These are phyloP conservation scores for Vanilla planifolia DNA, from an alignment of 106 monocot genomes.

Conservation along the genomic window DNA sequence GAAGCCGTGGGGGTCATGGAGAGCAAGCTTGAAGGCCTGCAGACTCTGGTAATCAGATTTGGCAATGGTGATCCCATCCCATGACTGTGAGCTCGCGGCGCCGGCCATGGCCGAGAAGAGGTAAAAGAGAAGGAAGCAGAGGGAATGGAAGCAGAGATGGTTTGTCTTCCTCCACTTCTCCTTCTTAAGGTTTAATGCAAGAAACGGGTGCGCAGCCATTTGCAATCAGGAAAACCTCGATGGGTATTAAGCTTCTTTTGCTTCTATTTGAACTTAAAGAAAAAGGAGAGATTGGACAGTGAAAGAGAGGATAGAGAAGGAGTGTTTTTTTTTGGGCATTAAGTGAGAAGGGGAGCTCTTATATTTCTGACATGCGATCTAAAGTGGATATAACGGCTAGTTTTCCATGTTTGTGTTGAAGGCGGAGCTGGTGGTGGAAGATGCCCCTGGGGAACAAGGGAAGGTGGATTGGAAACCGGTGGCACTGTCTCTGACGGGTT, in stretches of 20 bases:
- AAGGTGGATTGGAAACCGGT: background rate
- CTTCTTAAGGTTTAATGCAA: background rate
- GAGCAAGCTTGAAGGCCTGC: slow-evolving; percentile 55
- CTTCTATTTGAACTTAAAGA: background rate
- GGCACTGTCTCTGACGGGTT: background rate
- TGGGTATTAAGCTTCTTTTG: background rate
- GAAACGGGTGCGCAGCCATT: background rate
- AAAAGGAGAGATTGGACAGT: background rate
- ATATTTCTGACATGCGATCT: background rate
- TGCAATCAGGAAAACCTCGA: background rate
- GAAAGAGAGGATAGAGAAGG: background rate
- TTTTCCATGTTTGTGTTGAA: slow-evolving; percentile 5
- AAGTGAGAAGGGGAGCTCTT: too few relatives aligned
- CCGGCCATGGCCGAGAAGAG: background rate
- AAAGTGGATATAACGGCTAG: slow-evolving; percentile 4
- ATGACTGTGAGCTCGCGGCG: slow-evolving; percentile 1
- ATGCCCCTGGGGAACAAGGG: background rate
- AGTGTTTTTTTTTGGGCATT: too few relatives aligned
- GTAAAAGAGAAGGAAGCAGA: slow-evolving; percentile 7
- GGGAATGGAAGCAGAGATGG: background rate
- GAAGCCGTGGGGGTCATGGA: slow-evolving; percentile 48
- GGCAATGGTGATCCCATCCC: slow-evolving; percentile 68
- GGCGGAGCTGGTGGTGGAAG: background rate
- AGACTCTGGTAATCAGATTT: slow-evolving; percentile 67
- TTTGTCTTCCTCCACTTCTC: background rate